Evolutionary conservation across 2,329 filamentous ascomycete species (phyloP), one percentile per base, ranked within the genome.

Genomic region (Calonectria pauciramosa): DNA sequence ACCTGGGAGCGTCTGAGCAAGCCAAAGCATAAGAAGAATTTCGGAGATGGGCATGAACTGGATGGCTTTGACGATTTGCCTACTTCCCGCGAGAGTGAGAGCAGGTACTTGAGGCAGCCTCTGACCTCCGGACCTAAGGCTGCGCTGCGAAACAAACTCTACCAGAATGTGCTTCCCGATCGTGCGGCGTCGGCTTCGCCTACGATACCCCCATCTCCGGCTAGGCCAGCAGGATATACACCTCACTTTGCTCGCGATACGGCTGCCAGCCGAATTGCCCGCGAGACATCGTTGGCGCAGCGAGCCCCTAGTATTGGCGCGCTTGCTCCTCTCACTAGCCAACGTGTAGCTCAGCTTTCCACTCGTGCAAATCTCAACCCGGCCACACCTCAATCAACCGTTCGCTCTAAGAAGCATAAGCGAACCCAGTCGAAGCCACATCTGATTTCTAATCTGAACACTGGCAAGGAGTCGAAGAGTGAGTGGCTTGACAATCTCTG

Each of bases 51-150:
- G 20, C 94, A 94, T 74, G 97, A 99, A 85, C 89, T 99, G 41
- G 96, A 99, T 79, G 93, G 91, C 3, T 99, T 99, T 83, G 97
- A 99, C 83, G 97, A 99, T 85, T 87, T 99, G 71, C 96, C 96
- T 1, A 99, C 96, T 0, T 98, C 96, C 20, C 92, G 90, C 16
- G 92, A 94, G 74, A 90, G 92, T 18, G 97, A 99, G 85, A 95
- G 93, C 76, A 94, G 92, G 80, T 99, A 92, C 82, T 89, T 96
- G 75, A 97, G 96, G 84, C 92, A 94, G 80, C 96, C 97, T 4
- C 88, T 93, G 49, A 92, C 91, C 60, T 90, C 91, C 69, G 93
- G 93, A 56, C 91, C 94, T 32, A 95, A 93, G 84, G 90, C 91
- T 44, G 86, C 88, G 51, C 81, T 91, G 41, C 88, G 91, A 70